Conservation (phyloP, 345 rosid genomes). For the Bruguiera gymnorhiza region DNA sequence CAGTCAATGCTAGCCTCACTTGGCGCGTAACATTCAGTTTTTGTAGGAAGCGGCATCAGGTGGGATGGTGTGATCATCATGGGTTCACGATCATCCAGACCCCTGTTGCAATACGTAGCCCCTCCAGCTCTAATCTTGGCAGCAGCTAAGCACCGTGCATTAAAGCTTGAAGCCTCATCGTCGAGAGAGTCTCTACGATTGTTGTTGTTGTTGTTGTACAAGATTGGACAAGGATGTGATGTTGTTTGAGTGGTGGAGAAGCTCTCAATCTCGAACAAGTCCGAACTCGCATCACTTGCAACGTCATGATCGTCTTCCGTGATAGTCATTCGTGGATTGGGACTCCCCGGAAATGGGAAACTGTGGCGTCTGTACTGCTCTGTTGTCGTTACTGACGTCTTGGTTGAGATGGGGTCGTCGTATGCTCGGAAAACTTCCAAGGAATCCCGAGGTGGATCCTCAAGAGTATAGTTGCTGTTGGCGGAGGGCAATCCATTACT, state of each 20-base stretch:
- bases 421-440: slow-evolving; percentile 49
- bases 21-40: slow-evolving; percentile 67
- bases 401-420: slow-evolving; percentile 16
- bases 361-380: slow-evolving; percentile 23
- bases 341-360: slow-evolving; percentile 36
- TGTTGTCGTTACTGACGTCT: background rate
- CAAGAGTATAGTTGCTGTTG: slow-evolving; percentile 2
- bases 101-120: slow-evolving; percentile 8
- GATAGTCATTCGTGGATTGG: slow-evolving; percentile 23
- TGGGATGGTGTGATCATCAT: slow-evolving; percentile 11
- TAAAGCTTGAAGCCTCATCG: slow-evolving; percentile 49
- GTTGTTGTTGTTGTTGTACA: slow-evolving; percentile 16
- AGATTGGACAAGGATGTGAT: slow-evolving; percentile 14
- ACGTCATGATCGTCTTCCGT: slow-evolving; percentile 46
- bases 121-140: background rate
- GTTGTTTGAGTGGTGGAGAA: slow-evolving; percentile 71
- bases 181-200: slow-evolving; percentile 55
- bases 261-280: slow-evolving; percentile 94
- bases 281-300: slow-evolving; percentile 89
- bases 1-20: slow-evolving; percentile 90
- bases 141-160: slow-evolving; percentile 19
- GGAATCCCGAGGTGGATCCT: slow-evolving; percentile 54
- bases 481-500: slow-evolving; percentile 17
- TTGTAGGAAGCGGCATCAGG: slow-evolving; percentile 13
- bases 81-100: slow-evolving; percentile 27